These are phyloP conservation scores for Elaeis guineensis DNA, from an alignment of 176 grass and related monocot species.

Conservation along the genomic window DNA sequence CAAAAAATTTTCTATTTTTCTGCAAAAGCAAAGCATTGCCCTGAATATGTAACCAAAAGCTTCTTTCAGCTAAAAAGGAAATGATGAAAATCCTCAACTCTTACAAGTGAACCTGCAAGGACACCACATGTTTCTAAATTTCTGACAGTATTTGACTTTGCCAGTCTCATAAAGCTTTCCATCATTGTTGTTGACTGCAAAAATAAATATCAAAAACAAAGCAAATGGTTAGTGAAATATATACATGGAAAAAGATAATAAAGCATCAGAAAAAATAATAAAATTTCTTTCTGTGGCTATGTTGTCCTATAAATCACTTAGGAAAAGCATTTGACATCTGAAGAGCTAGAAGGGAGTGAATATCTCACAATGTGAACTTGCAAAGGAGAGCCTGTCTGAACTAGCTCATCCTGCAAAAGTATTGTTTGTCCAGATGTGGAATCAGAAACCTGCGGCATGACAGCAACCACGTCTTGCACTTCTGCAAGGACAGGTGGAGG, in stretches of 20 bases:
- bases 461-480: conserved; percentile 29
- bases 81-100: neutral
- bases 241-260: neutral
- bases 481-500: conserved; percentile 45
- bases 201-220: conserved; percentile 3
- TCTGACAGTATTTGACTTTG: conserved; percentile 46
- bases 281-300: too few species aligned
- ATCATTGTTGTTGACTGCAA: conserved; percentile 44
- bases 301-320: too few species aligned
- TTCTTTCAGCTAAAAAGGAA: too few species aligned
- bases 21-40: conserved; percentile 21
- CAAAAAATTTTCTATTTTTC: conserved; percentile 58
- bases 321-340: too few species aligned
- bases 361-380: conserved; percentile 39
- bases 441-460: conserved; percentile 21
- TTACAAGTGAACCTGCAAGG: conserved; percentile 63
- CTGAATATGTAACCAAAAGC: neutral
- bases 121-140: conserved; percentile 51
- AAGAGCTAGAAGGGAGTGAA: neutral
- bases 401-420: conserved; percentile 34
- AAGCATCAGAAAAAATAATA: too few species aligned
- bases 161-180: conserved; percentile 46
- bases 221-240: neutral
- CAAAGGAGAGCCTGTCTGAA: conserved; percentile 32
- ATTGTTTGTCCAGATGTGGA: conserved; percentile 17